Evolutionary conservation across 352 stramenopile species (phyloP), one percentile per base, ranked within the genome.

Genomic region (Sclerospora graminicola): DNA sequence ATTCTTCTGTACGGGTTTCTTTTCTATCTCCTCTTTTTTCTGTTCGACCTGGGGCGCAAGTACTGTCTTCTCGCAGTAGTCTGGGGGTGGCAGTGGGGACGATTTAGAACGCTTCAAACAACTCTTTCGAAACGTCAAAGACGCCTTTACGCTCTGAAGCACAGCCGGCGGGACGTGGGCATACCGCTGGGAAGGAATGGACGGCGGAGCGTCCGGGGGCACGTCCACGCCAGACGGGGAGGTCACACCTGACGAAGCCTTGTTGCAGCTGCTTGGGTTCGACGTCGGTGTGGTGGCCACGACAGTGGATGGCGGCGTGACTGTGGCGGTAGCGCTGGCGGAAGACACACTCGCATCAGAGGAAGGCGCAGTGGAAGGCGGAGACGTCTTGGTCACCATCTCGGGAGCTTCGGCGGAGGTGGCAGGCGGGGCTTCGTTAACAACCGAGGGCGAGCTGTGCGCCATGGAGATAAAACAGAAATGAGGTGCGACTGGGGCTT

Each of bases 1-100:
- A 56, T 96, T 96, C 51, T 86, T 95, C 64, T 96, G 84, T 11
- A 84, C 54, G 0, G 67, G 59, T 1, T 51, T 45, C 7, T 2
- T 9, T 4, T 64, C 54, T 8, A 50, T 43, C 28, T 47, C 21
- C 9, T 15, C 37, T 10, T 45, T 30, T 2, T 10, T 15, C 7
- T 43, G 1, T 10, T 53, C 10, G 1, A 15, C 18, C 6, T 37
- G 18, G 11, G 28, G 34, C 1, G 14, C 8, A 4, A 42, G 11
- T 15, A 32, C 43, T 8, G 38, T 35, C 13, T 45, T 15, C 9
- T 34, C 24, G 21, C 34, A 60, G 10, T 30, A 28, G 4, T 58
- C 21, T 5, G 68, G 32, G 0, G 63, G 42, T 4, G 69, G 65
- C 9, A 73, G 48, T 7, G 62, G 54, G 10, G 69, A 68, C 32